phyloP scores from a whole-genome alignment of 441 rosid genomes.

The Syzygium syzygioides region DNA sequence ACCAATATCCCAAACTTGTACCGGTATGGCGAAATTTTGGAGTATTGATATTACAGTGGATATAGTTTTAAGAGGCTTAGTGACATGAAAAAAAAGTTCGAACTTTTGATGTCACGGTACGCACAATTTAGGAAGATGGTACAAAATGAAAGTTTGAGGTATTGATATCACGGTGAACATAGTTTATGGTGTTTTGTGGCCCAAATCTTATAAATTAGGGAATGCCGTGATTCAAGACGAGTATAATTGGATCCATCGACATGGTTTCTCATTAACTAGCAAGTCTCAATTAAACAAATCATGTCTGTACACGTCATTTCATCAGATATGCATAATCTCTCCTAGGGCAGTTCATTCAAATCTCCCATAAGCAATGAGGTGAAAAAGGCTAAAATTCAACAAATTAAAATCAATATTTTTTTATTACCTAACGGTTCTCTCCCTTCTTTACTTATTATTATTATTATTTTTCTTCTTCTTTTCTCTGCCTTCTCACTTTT shows the following conservation, averaged over 20 bases:
- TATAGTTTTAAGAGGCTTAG: neutral
- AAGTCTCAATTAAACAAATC: neutral
- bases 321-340: neutral
- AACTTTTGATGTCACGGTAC: accelerated
- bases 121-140: neutral
- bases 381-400: neutral
- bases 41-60: accelerated
- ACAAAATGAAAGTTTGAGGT: neutral
- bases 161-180: accelerated
- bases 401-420: neutral
- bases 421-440: neutral
- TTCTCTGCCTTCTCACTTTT: neutral
- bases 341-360: neutral
- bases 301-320: no score
- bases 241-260: neutral
- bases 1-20: neutral
- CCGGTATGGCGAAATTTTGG: neutral
- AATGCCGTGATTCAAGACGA: neutral
- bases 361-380: neutral
- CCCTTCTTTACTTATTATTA: neutral
- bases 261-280: neutral
- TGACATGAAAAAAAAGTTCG: neutral
- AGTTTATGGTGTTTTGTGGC: neutral
- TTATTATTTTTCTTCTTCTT: neutral
- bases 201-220: neutral